phyloP scores from a whole-genome alignment of 2,329 filamentous ascomycete genomes.

The Alternaria rosae region DNA sequence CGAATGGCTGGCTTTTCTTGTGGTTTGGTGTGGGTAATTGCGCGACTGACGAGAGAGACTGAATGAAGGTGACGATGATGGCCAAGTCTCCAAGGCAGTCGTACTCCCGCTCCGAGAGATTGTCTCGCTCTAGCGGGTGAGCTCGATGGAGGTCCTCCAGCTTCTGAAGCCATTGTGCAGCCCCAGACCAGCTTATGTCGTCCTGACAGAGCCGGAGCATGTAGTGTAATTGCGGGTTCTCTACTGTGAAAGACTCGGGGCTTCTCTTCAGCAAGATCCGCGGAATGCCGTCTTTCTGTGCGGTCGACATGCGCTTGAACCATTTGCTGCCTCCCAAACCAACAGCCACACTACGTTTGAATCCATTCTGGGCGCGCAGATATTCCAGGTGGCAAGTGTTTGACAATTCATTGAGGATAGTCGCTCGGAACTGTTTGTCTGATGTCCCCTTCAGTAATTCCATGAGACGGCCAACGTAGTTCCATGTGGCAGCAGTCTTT shows the following conservation, averaged over 20 bases:
- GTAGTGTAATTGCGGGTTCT: slow-evolving; percentile 52
- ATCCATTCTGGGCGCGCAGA: slow-evolving; percentile 45
- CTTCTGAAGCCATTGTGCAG: slow-evolving; percentile 54
- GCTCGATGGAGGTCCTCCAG: slow-evolving; percentile 49
- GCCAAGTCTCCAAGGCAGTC: slow-evolving; percentile 50
- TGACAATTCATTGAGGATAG: slow-evolving; percentile 56
- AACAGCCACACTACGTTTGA: slow-evolving; percentile 54
- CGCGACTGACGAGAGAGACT: slow-evolving; percentile 47
- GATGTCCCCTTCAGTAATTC: slow-evolving; percentile 36
- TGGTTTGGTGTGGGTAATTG: slow-evolving; percentile 48
- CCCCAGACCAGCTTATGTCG: slow-evolving; percentile 46
- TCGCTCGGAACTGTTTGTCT: slow-evolving; percentile 41
- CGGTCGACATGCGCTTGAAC: slow-evolving; percentile 51
- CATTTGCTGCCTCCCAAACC: slow-evolving; percentile 45
- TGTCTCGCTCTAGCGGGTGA: slow-evolving; percentile 46
- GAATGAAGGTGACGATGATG: slow-evolving; percentile 51
- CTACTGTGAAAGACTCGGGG: slow-evolving; percentile 49
- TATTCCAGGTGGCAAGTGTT: slow-evolving; percentile 58
- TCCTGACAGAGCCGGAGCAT: slow-evolving; percentile 56
- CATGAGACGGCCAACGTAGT: slow-evolving; percentile 52
- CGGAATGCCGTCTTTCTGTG: slow-evolving; percentile 33
- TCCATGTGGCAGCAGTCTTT: slow-evolving; percentile 51
- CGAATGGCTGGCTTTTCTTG: slow-evolving; percentile 53
- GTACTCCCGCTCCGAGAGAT: slow-evolving; percentile 44
- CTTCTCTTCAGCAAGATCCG: slow-evolving; percentile 54